Percentiles rank a stretch among this genome's conserved stretches.
phyloP scores from a whole-genome alignment of 2,329 filamentous ascomycete genomes.

The Talaromyces islandicus region DNA sequence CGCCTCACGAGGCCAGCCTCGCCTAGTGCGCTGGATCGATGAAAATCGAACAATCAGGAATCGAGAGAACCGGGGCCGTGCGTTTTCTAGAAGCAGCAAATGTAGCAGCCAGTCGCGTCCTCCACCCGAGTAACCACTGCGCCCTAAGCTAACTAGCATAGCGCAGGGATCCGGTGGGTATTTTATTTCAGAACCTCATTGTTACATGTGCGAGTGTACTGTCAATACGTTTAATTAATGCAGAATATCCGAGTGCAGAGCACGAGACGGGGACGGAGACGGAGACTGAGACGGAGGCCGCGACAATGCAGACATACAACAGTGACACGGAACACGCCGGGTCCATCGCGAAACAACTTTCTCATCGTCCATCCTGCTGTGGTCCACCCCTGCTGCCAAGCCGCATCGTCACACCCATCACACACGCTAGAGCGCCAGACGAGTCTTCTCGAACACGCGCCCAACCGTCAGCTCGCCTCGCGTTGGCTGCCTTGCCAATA shows the following conservation, averaged over 20 bases:
- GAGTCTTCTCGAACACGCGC: not conserved
- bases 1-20: not conserved
- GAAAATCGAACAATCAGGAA: not conserved
- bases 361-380: too few species aligned
- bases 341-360: not conserved
- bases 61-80: not conserved
- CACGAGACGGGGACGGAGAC: too few species aligned
- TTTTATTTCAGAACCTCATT: too few species aligned
- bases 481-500: not conserved
- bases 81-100: slow-evolving; percentile 1
- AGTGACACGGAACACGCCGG: not conserved
- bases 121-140: too few species aligned
- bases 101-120: not conserved
- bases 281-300: not conserved
- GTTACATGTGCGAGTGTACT: too few species aligned
- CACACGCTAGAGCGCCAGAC: not conserved
- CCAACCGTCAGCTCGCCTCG: not conserved
- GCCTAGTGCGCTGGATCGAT: not conserved
- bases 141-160: too few species aligned
- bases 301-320: not conserved
- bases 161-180: too few species aligned
- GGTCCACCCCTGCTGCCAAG: not conserved
- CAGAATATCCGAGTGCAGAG: not conserved
- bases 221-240: not conserved
- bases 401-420: not conserved